Base-by-base conservation (phyloP, 805 yeast genomes). In the Torulaspora gathmanii region DNA sequence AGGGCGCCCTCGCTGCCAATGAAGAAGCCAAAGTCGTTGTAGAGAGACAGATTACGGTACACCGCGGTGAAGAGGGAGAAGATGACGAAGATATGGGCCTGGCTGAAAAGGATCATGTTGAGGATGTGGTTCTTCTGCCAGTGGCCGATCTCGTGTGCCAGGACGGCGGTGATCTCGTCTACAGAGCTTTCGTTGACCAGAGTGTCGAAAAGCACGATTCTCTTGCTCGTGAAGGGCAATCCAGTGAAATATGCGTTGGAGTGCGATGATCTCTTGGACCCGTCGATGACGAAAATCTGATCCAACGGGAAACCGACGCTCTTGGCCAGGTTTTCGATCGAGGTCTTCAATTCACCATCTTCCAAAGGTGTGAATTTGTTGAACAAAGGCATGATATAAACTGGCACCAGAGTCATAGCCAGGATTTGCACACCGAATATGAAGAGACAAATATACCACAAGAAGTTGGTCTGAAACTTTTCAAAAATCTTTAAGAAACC, bases 61-160 rank as follows among this genome's bases (percentile, higher is more conserved):
- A 91, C 89, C 0, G 82, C 83, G 1, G 95, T 78, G 68, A 93
- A 90, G 51, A 85, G 61, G 1, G 84, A 72, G 64, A 90, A 86
- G 35, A 81, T 74, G 20, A 78, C 58, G 54, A 84, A 78, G 42
- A 82, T 65, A 55, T 86, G 86, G 4, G 70, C 63, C 66, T 87
- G 90, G 37, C 79, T 72, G 51, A 82, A 75, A 4, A 76, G 58
- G 58, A 93, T 68, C 74, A 83, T 77, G 62, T 81, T 82, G n/a
- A 90, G 72, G 50, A 90, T 83, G 66, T 93, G 99, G 47, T 84
- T 81, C 64, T 85, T 75, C 57, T 83, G 82, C 99, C 99, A 93
- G 66, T 93, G 99, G 41, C 99, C 99, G 55, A 93, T 83, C 71
- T 93, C 99, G 63, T 93, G 99, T n/a, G 95, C 98, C 53, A 91